A percentile compares a stretch with the other conserved stretches of the same genome.
Conservation (phyloP, 441 rosid species). For the Populus hybrid region DNA sequence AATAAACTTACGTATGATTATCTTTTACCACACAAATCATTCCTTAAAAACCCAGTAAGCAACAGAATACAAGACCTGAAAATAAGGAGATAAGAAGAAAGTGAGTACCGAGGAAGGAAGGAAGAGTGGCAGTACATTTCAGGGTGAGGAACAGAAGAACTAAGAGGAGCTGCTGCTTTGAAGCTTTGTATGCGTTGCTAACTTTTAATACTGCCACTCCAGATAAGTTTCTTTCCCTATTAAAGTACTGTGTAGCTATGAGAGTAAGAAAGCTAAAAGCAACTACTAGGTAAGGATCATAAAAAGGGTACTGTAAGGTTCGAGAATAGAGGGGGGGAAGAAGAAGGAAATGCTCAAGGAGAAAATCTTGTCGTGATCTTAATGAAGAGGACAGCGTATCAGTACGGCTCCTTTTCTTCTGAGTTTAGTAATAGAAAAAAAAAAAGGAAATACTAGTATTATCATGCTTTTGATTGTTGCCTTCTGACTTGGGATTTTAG, state of each 20-base stretch:
- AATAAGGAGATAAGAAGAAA: not conserved
- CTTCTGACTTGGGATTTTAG: not conserved
- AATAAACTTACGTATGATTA: not conserved
- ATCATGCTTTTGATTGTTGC: not conserved
- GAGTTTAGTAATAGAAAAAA: not conserved
- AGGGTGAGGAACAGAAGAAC: constrained; percentile 33
- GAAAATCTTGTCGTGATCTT: constrained; percentile 31
- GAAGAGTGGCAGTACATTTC: constrained; percentile 65
- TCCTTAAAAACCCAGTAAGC: not conserved
- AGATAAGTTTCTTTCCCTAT: not conserved
- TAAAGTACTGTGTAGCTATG: not conserved
- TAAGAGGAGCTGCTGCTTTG: constrained; percentile 35
- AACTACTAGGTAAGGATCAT: not conserved
- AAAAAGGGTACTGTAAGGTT: not conserved
- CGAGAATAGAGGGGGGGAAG: not conserved
- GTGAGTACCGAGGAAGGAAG: constrained; percentile 56
- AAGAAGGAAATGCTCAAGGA: not conserved
- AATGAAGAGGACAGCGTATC: constrained; percentile 47
- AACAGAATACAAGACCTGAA: not conserved
- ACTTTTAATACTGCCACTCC: not conserved
- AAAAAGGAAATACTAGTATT: too few species aligned
- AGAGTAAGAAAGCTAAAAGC: not conserved
- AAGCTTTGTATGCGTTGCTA: constrained; percentile 54
- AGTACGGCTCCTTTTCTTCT: constrained; percentile 20
- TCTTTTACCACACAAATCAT: not conserved